These are phyloP conservation scores for Cryphonectria radicalis DNA, from an alignment of 2,329 filamentous ascomycete genomes.

Conservation along the genomic window DNA sequence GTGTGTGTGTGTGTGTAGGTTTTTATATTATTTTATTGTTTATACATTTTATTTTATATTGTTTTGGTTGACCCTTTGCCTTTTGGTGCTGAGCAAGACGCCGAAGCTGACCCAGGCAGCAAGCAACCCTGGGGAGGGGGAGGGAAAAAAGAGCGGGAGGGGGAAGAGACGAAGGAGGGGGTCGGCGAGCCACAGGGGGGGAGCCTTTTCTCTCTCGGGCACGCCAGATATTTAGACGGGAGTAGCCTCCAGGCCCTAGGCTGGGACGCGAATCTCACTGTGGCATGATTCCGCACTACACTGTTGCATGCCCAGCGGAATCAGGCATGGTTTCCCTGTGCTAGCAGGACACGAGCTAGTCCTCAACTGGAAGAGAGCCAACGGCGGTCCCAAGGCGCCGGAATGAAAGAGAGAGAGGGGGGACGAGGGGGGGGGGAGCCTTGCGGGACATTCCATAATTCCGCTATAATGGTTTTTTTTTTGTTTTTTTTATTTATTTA, in stretches of 20 bases:
- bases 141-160: no score
- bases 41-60: no score
- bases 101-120: not conserved
- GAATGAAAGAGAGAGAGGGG: not conserved
- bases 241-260: not conserved
- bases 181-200: no score
- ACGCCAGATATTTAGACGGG: not conserved
- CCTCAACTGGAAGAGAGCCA: slow-evolving; percentile 12
- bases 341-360: not conserved
- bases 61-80: no score
- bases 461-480: not conserved
- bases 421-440: no score
- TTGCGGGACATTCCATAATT: not conserved
- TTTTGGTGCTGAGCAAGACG: not conserved
- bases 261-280: not conserved
- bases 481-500: not conserved
- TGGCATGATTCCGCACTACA: not conserved
- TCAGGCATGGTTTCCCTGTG: not conserved
- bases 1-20: no score
- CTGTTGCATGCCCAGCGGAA: not conserved
- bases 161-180: no score
- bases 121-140: no score
- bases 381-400: slow-evolving; percentile 10
- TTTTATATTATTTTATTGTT: no score
- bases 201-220: not conserved